Percentiles rank a stretch among this genome's conserved stretches.
Evolutionary conservation across 1,284 basidiomycete species (phyloP).

Genomic region (Fomitopsis palustris): DNA sequence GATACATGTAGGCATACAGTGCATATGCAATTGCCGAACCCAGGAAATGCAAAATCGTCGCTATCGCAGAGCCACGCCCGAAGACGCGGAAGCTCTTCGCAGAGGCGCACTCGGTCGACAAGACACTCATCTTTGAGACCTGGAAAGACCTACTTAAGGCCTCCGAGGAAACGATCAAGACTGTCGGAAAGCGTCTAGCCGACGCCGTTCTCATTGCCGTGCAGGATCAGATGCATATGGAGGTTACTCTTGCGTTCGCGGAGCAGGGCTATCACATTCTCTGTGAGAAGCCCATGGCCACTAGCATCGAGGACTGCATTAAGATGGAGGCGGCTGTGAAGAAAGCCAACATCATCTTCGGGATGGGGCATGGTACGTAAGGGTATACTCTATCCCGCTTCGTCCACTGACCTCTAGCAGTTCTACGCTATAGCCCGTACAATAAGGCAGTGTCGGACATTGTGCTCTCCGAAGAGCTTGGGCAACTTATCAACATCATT

Average conservation of each 20-base stretch:
- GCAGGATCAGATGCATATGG: slow-evolving; percentile 74
- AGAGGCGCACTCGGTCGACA: slow-evolving; percentile 52
- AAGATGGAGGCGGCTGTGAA: slow-evolving; percentile 71
- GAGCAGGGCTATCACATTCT: slow-evolving; percentile 82
- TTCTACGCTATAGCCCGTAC: slow-evolving; percentile 85
- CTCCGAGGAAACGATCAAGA: slow-evolving; percentile 60
- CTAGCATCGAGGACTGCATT: slow-evolving; percentile 66
- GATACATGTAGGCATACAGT: slow-evolving; percentile 61
- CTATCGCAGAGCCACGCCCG: slow-evolving; percentile 78
- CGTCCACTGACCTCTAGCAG: slow-evolving; percentile 34
- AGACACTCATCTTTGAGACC: slow-evolving; percentile 63
- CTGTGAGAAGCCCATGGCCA: slow-evolving; percentile 91
- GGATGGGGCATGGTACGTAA: slow-evolving; percentile 73
- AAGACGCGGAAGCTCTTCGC: slow-evolving; percentile 61
- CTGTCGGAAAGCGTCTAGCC: slow-evolving; percentile 64
- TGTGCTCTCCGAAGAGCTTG: slow-evolving; percentile 67
- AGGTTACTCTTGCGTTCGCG: slow-evolving; percentile 71
- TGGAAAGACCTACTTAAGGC: slow-evolving; percentile 71
- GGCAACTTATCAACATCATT: slow-evolving; percentile 75
- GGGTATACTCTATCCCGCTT: not conserved
- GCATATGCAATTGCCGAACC: slow-evolving; percentile 60
- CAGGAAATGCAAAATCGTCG: slow-evolving; percentile 67
- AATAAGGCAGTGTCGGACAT: slow-evolving; percentile 66
- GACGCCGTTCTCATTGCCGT: slow-evolving; percentile 79
- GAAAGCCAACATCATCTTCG: slow-evolving; percentile 71